Conservation (phyloP, 164 flowering plant species). For the Saururus chinensis region DNA sequence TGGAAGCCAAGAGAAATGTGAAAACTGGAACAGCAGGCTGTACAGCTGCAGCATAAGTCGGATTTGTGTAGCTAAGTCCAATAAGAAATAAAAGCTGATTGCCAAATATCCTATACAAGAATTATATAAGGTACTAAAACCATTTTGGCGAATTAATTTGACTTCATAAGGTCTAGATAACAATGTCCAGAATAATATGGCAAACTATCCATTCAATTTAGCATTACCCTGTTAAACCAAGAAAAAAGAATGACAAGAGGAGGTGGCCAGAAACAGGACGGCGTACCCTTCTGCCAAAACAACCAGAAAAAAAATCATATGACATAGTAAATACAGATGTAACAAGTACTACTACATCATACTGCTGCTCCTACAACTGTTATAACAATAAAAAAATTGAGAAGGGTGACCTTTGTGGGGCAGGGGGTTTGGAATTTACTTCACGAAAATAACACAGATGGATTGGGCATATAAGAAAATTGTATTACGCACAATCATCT, state of each 20-base stretch:
- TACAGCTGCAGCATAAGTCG: slow-evolving; percentile 91
- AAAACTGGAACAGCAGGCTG: slow-evolving; percentile 96
- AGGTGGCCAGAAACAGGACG: slow-evolving; percentile 44
- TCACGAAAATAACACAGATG: no score
- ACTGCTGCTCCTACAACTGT: no score
- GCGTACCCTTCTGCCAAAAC: slow-evolving; percentile 41
- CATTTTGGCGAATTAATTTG: neutral
- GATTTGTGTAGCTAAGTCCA: slow-evolving; percentile 92
- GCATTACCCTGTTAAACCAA: slow-evolving; percentile 89
- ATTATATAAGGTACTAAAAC: slow-evolving; percentile 1
- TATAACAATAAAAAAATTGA: neutral
- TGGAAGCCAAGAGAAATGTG: slow-evolving; percentile 69
- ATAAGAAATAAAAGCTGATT: slow-evolving; percentile 92
- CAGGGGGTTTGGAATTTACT: no score
- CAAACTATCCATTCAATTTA: neutral
- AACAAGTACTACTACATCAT: neutral
- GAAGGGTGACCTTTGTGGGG: no score
- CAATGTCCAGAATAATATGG: neutral
- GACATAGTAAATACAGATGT: neutral
- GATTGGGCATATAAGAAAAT: no score
- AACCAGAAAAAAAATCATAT: neutral
- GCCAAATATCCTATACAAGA: slow-evolving; percentile 61
- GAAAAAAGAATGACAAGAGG: slow-evolving; percentile 67
- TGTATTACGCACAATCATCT: no score
- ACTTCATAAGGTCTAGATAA: neutral